phyloP scores from a whole-genome alignment of 305 asterid genomes.

The Ilex paraguariensis region DNA sequence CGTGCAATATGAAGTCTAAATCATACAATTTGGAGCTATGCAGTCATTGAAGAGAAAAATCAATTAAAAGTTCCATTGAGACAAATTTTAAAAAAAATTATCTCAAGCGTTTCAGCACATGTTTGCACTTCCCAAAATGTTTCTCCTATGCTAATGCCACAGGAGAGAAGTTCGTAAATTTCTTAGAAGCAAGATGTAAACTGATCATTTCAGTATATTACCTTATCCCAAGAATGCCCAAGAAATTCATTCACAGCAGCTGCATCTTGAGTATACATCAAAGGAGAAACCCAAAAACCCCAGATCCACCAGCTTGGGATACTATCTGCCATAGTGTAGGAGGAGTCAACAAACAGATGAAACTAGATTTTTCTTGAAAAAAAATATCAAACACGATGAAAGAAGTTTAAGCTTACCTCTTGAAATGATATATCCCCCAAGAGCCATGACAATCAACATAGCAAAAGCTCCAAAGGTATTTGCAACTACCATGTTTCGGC shows the following conservation, averaged over 20 bases:
- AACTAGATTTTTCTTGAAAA: constrained; percentile 1
- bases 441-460: constrained; percentile 88
- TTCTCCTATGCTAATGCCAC: too few relatives aligned
- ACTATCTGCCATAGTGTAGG: constrained; percentile 54
- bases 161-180: too few relatives aligned
- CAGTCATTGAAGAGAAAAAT: too few relatives aligned
- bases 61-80: too few relatives aligned
- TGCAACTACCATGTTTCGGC: constrained; percentile 93
- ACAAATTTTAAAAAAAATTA: too few relatives aligned
- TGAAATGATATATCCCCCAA: constrained; percentile 93
- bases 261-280: constrained; percentile 92
- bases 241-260: constrained; percentile 94
- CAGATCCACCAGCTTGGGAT: constrained; percentile 97
- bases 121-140: too few relatives aligned
- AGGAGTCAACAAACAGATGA: constrained; percentile 14
- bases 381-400: constrained; percentile 3
- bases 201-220: constrained; percentile 12
- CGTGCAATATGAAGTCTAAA: too few relatives aligned
- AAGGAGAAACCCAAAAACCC: constrained; percentile 97
- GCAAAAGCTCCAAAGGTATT: constrained; percentile 96
- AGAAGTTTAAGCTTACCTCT: constrained; percentile 52
- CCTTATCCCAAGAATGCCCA: constrained; percentile 94
- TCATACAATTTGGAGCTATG: too few relatives aligned
- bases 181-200: too few relatives aligned
- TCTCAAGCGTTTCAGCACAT: too few relatives aligned